Percentiles rank a stretch among this genome's conserved stretches.
Conservation (phyloP, 257 asterid species). For the Perilla frutescens region DNA sequence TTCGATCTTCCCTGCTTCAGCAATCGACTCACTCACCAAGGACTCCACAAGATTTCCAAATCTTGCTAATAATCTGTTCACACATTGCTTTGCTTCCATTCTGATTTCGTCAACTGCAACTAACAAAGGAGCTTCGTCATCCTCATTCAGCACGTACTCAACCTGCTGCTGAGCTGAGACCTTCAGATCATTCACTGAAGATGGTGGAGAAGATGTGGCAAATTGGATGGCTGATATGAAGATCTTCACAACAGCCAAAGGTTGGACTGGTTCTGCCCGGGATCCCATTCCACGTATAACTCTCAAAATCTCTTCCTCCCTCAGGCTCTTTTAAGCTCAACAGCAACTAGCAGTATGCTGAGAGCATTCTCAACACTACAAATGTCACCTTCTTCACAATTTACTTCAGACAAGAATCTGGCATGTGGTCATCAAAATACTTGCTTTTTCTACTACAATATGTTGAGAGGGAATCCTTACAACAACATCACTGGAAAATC, state of each 20-base stretch:
- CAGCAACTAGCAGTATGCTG: conserved; percentile 68
- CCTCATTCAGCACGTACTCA: conserved; percentile 88
- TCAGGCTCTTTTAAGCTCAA: conserved; percentile 80
- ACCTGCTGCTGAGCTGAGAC: conserved; percentile 86
- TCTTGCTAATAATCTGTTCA: conserved; percentile 49
- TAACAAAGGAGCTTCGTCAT: conserved; percentile 81
- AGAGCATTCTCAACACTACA: conserved; percentile 74
- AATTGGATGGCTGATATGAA: conserved; percentile 70
- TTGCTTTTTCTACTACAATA: conserved; percentile 61
- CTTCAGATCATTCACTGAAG: conserved; percentile 63
- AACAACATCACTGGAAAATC: conserved; percentile 78
- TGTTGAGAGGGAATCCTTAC: conserved; percentile 73
- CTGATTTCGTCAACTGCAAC: conserved; percentile 58
- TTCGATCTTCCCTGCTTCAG: conserved; percentile 44
- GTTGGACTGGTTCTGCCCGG: conserved; percentile 58
- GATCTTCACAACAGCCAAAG: conserved; percentile 50
- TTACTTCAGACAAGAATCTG: conserved; percentile 85
- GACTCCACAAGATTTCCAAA: conserved; percentile 55
- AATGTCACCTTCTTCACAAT: conserved; percentile 65
- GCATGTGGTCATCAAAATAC: conserved; percentile 79
- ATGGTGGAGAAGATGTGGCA: conserved; percentile 73
- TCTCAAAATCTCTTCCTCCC: conserved; percentile 82
- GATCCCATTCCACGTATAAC: conserved; percentile 74
- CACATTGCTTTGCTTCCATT: conserved; percentile 54
- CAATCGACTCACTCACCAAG: conserved; percentile 45